phyloP scores from a whole-genome alignment of 352 stramenopile genomes.

The Globisporangium radiosum region DNA sequence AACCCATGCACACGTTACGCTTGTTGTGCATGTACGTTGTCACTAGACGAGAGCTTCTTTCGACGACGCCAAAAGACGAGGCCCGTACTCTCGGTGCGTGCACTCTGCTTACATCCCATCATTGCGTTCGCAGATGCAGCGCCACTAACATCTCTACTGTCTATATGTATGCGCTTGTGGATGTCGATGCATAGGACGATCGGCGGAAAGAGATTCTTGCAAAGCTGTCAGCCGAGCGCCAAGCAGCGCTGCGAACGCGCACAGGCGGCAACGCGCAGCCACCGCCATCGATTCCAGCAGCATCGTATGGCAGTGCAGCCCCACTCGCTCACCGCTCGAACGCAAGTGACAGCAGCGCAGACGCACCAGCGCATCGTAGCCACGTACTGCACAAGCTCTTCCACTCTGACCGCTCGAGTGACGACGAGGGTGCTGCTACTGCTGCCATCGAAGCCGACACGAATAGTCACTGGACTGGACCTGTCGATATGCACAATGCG shows the following conservation, averaged over 20 bases:
- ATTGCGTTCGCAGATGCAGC: too few species aligned
- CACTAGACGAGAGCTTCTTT: slow-evolving; percentile 15
- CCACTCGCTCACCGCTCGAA: too few species aligned
- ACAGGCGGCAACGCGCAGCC: background rate
- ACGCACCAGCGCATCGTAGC: background rate
- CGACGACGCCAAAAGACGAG: slow-evolving; percentile 22
- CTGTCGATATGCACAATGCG: background rate
- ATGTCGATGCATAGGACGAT: slow-evolving; percentile 32
- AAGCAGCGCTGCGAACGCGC: slow-evolving; percentile 24
- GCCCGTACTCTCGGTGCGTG: slow-evolving; percentile 30
- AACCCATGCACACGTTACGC: too few species aligned
- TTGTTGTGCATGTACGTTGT: background rate
- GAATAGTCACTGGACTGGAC: too few species aligned
- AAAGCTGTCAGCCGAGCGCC: slow-evolving; percentile 53
- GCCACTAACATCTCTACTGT: too few species aligned
- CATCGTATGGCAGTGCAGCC: too few species aligned
- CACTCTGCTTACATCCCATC: background rate
- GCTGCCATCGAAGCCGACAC: background rate
- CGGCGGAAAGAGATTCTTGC: slow-evolving; percentile 53
- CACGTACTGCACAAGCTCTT: background rate
- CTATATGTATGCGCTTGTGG: background rate
- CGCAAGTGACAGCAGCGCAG: background rate
- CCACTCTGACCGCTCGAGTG: background rate
- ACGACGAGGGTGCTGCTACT: background rate
- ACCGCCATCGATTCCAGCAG: background rate